Evolutionary conservation across 202 grass and related monocot genomes (phyloP).

Genomic region (Hordeum pubiflorum): DNA sequence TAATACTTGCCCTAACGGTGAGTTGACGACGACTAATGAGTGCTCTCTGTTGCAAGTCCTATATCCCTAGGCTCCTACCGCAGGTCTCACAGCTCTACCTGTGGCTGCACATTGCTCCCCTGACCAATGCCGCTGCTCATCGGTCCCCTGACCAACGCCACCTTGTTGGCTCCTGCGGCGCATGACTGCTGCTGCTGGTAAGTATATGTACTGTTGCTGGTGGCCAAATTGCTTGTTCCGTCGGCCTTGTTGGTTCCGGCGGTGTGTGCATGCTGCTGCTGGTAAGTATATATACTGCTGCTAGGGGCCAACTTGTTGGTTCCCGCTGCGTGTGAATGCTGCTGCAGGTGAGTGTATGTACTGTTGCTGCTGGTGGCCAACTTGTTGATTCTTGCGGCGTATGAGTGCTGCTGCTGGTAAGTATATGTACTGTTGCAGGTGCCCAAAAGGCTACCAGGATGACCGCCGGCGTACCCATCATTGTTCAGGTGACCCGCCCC

Average conservation of each 20-base stretch:
- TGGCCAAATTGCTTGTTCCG: not conserved
- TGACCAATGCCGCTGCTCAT: not conserved
- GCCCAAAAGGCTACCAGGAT: not conserved
- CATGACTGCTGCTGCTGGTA: not conserved
- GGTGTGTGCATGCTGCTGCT: too few species aligned
- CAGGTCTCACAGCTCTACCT: not conserved
- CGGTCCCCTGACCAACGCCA: not conserved
- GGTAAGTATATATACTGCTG: too few species aligned
- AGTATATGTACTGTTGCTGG: not conserved
- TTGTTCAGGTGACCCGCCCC: not conserved
- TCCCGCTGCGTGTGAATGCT: too few species aligned
- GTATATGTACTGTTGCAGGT: not conserved
- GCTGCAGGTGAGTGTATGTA: too few species aligned
- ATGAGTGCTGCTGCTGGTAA: not conserved
- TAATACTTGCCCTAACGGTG: too few species aligned
- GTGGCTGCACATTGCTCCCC: not conserved
- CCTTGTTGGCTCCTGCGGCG: not conserved
- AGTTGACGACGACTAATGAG: too few species aligned
- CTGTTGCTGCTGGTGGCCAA: too few species aligned
- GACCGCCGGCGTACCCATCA: not conserved
- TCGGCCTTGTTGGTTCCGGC: too few species aligned
- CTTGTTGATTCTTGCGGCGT: not conserved
- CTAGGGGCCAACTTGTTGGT: too few species aligned
- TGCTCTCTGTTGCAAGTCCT: not conserved
- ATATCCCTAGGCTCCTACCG: not conserved